A percentile compares a stretch with the other conserved stretches of the same genome.
These are phyloP conservation scores for Fonsecaea nubica DNA, from an alignment of 2,329 filamentous ascomycete genomes.

Conservation along the genomic window DNA sequence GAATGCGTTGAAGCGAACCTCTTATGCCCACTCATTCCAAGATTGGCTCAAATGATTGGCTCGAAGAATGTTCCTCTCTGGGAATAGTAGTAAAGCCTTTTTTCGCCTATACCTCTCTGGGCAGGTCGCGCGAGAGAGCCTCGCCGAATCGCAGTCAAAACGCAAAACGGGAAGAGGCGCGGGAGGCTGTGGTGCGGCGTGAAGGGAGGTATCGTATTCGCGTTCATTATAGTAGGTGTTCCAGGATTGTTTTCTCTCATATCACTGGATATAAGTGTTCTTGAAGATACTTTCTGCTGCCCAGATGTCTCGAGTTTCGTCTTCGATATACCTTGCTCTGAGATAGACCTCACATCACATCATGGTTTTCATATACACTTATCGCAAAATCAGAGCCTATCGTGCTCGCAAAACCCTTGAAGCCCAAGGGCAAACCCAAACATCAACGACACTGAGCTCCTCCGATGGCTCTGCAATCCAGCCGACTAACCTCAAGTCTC, in stretches of 20 bases:
- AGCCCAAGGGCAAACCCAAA: conserved; percentile 14
- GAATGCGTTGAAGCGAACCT: not conserved
- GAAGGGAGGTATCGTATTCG: not conserved
- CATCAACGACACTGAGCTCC: not conserved
- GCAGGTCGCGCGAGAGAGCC: conserved; percentile 9
- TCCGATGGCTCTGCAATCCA: not conserved
- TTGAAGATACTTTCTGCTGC: not conserved
- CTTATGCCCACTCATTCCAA: not conserved
- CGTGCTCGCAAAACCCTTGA: conserved; percentile 27
- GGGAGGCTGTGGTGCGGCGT: not conserved
- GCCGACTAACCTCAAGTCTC: not conserved
- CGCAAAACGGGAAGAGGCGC: not conserved
- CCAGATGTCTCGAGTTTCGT: not conserved
- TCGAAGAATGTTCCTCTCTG: conserved; percentile 12
- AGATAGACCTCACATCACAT: not conserved
- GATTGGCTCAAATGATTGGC: not conserved
- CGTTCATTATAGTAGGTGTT: not conserved
- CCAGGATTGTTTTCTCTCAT: not conserved
- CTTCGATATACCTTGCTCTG: not conserved
- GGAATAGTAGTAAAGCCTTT: not conserved
- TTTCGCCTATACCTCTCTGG: conserved; percentile 4
- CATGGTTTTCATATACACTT: conserved; percentile 25
- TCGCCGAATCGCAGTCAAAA: not conserved
- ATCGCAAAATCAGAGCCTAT: conserved; percentile 31
- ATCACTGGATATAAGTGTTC: conserved; percentile 14